A percentile compares a stretch with the other conserved stretches of the same genome.
Conservation (phyloP, 140 eudicot species). For the Senecio squalidus region DNA sequence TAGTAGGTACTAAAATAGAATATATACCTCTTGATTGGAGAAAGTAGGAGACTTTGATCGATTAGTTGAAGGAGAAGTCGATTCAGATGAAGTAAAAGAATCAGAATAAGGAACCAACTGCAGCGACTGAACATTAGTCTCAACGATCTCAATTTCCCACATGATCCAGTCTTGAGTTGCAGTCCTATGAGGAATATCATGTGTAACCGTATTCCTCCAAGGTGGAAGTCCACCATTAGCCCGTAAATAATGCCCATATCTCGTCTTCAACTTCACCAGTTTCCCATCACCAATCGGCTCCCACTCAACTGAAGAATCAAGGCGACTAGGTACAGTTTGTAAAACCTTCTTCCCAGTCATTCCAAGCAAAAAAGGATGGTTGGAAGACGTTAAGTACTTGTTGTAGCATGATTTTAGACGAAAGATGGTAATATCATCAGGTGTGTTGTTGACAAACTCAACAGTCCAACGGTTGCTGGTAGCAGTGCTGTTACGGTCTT, state of each 20-base stretch:
- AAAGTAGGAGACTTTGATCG: constrained; percentile 33
- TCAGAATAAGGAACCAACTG: constrained; percentile 34
- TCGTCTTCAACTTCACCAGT: constrained; percentile 60
- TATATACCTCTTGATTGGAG: constrained; percentile 50
- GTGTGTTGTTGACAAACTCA: constrained; percentile 41
- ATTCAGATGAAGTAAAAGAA: constrained; percentile 43
- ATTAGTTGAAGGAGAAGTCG: constrained; percentile 33
- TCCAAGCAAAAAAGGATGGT: constrained; percentile 62
- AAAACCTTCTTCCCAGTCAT: constrained; percentile 72
- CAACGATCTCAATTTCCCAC: constrained; percentile 69
- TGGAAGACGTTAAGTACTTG: constrained; percentile 72
- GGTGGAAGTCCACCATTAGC: constrained; percentile 83
- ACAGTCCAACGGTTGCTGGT: constrained; percentile 56
- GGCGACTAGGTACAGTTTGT: constrained; percentile 56
- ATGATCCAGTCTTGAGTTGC: constrained; percentile 70
- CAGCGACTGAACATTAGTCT: constrained; percentile 28
- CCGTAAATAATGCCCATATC: constrained; percentile 71
- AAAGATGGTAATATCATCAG: constrained; percentile 35
- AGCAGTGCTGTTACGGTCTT: constrained; percentile 39
- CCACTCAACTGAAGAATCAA: constrained; percentile 78
- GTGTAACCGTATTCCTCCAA: constrained; percentile 88
- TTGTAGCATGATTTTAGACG: constrained; percentile 67
- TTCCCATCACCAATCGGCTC: constrained; percentile 52
- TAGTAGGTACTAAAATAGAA: too few species aligned
- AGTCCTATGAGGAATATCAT: constrained; percentile 73